These are phyloP conservation scores for Pharnaceum exiguum DNA, from an alignment of 148 eudicot species.

Conservation along the genomic window DNA sequence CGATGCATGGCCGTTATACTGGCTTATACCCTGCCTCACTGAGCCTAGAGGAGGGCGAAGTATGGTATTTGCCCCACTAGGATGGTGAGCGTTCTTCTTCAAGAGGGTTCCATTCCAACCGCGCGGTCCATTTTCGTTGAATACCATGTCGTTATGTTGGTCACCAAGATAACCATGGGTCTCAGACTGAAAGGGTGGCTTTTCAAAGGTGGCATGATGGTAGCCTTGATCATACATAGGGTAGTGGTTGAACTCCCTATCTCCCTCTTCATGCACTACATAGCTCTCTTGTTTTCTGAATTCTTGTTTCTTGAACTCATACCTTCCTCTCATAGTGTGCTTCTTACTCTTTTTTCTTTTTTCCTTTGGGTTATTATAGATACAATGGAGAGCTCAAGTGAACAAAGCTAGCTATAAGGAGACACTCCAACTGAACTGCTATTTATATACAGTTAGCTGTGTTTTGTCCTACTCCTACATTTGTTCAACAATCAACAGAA, in stretches of 20 bases:
- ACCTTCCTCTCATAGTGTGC: constrained; percentile 12
- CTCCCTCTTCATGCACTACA: not conserved
- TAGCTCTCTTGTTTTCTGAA: constrained; percentile 16
- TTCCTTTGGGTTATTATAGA: too few species aligned
- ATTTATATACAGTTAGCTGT: constrained; percentile 4
- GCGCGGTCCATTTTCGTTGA: not conserved
- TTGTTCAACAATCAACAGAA: not conserved
- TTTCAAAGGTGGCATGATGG: not conserved
- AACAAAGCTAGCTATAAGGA: not conserved
- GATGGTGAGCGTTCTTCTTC: not conserved
- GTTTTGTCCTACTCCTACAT: not conserved
- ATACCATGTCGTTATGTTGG: not conserved
- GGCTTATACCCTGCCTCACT: not conserved
- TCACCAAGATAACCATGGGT: not conserved
- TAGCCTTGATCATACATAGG: not conserved
- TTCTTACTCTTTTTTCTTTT: too few species aligned
- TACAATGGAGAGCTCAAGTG: too few species aligned
- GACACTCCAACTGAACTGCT: not conserved
- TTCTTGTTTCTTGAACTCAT: too few species aligned
- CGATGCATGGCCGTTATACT: not conserved
- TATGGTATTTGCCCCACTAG: not conserved
- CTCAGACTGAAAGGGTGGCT: not conserved
- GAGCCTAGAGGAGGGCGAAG: constrained; percentile 7
- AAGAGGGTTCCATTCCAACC: not conserved
- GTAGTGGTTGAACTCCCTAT: constrained; percentile 4